These are phyloP conservation scores for Aspergillus floridensis DNA, from an alignment of 2,329 filamentous ascomycete species.

Conservation along the genomic window DNA sequence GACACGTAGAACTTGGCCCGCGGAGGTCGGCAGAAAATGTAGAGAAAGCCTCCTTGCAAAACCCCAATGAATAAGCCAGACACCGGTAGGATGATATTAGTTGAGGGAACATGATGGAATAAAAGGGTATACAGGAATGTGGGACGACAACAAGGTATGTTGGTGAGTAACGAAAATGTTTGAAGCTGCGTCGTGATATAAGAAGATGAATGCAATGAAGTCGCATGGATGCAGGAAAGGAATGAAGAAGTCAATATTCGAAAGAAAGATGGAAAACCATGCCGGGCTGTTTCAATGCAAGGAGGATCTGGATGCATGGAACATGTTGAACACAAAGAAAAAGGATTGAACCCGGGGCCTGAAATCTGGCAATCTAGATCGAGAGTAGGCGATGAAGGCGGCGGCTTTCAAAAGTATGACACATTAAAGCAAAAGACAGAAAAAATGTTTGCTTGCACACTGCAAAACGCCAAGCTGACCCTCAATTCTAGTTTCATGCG, in stretches of 20 bases:
- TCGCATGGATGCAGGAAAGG: slow-evolving; percentile 5
- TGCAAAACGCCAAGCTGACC: slow-evolving; percentile 40
- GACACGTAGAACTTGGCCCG: slow-evolving; percentile 9
- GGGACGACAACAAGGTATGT: slow-evolving; percentile 4
- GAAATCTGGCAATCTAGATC: slow-evolving; percentile 7
- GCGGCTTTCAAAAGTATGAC: slow-evolving; percentile 11
- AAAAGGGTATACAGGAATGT: slow-evolving; percentile 22
- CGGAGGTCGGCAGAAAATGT: neutral
- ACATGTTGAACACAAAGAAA: neutral
- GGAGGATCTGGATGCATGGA: neutral
- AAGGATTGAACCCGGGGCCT: slow-evolving; percentile 3
- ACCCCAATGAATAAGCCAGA: slow-evolving; percentile 10
- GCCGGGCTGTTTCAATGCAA: neutral
- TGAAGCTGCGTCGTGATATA: slow-evolving; percentile 5
- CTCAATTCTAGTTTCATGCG: slow-evolving; percentile 42
- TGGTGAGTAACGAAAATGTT: neutral
- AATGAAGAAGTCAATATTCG: slow-evolving; percentile 9
- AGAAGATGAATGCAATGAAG: slow-evolving; percentile 13
- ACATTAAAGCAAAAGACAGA: slow-evolving; percentile 12
- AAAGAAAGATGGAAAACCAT: slow-evolving; percentile 11
- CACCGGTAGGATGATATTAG: slow-evolving; percentile 12
- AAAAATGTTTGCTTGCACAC: slow-evolving; percentile 30
- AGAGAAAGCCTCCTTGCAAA: neutral
- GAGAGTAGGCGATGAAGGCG: neutral
- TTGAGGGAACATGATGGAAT: slow-evolving; percentile 14